These are phyloP conservation scores for Aspergillus neotritici DNA, from an alignment of 2,329 filamentous ascomycete genomes.

Conservation along the genomic window DNA sequence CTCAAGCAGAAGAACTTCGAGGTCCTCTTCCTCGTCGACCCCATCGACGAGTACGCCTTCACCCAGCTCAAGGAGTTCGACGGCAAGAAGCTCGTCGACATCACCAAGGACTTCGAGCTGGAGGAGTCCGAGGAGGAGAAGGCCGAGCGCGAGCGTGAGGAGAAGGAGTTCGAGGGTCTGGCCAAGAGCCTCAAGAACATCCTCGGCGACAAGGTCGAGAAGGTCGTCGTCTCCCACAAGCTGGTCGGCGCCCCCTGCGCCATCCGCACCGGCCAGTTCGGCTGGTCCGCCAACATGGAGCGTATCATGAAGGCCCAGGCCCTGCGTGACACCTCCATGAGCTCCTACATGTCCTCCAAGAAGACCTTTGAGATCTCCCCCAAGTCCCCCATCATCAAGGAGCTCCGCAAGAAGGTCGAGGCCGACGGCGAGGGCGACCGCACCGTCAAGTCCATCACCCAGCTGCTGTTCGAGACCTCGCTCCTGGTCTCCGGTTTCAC, in stretches of 20 bases:
- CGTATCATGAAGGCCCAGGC: slow-evolving; percentile 99
- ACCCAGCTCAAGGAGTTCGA: slow-evolving; percentile 99
- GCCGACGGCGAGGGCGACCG: slow-evolving; percentile 95
- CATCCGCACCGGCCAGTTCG: slow-evolving; percentile 98
- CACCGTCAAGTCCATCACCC: slow-evolving; percentile 98
- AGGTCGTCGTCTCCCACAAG: slow-evolving; percentile 99
- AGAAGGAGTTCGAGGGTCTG: slow-evolving; percentile 95
- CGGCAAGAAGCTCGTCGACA: slow-evolving; percentile 99
- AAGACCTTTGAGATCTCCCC: slow-evolving; percentile 99
- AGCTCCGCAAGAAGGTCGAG: slow-evolving; percentile 99
- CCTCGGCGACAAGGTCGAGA: slow-evolving; percentile 98
- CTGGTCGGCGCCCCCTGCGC: slow-evolving; percentile 89
- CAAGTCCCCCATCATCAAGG: slow-evolving; percentile 94
- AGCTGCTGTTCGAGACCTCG: slow-evolving; percentile 97
- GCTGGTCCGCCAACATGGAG: slow-evolving; percentile 99
- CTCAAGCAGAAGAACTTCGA: slow-evolving; percentile 99
- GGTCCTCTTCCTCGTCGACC: slow-evolving; percentile 98
- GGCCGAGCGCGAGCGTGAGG: slow-evolving; percentile 86
- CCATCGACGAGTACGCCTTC: slow-evolving; percentile 99
- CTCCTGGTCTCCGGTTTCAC: slow-evolving; percentile 98
- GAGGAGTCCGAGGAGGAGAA: slow-evolving; percentile 99
- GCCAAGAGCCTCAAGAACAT: slow-evolving; percentile 99
- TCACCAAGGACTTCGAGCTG: slow-evolving; percentile 99
- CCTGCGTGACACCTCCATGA: slow-evolving; percentile 99
- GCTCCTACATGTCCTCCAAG: slow-evolving; percentile 99